Percentiles rank a stretch among this genome's conserved stretches.
These are phyloP conservation scores for Penicillium sp. DNA, from an alignment of 2,329 filamentous ascomycete species.

Conservation along the genomic window DNA sequence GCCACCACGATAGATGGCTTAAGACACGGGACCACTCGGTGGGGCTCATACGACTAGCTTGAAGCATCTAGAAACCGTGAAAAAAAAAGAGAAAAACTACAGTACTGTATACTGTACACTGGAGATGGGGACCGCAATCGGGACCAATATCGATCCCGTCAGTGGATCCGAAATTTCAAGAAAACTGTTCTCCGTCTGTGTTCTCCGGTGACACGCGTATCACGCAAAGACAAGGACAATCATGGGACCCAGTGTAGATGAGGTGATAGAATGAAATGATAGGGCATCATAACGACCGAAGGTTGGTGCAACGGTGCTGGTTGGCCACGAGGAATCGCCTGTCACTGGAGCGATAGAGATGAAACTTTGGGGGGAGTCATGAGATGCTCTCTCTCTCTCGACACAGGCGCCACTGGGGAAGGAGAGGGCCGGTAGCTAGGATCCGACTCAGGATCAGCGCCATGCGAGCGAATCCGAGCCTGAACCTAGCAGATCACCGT, in stretches of 20 bases:
- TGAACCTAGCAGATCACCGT: conserved; percentile 5
- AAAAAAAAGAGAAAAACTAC: background rate
- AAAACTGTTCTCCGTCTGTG: background rate
- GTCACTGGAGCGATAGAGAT: conserved; percentile 8
- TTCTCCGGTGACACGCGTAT: conserved; percentile 1
- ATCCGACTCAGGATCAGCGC: conserved; percentile 11
- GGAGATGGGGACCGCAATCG: background rate
- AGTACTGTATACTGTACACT: background rate
- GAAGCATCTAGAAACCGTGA: background rate
- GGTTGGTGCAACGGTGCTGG: conserved; percentile 8
- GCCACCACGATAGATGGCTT: conserved; percentile 19
- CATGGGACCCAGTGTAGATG: conserved; percentile 3
- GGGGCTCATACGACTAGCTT: conserved; percentile 10
- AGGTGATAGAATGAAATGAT: conserved; percentile 7
- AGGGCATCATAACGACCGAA: conserved; percentile 9
- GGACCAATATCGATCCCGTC: background rate
- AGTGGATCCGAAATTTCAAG: background rate
- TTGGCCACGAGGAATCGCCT: conserved; percentile 20
- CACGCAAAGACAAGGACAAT: background rate
- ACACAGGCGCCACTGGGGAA: background rate
- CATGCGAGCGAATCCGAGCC: conserved; percentile 8
- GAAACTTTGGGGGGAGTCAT: conserved; percentile 9
- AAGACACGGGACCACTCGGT: conserved; percentile 20
- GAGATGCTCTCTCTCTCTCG: conserved; percentile 3
- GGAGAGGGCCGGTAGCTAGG: background rate